phyloP scores from a whole-genome alignment of 2,329 filamentous ascomycete genomes.

The Aspergillus piperis region DNA sequence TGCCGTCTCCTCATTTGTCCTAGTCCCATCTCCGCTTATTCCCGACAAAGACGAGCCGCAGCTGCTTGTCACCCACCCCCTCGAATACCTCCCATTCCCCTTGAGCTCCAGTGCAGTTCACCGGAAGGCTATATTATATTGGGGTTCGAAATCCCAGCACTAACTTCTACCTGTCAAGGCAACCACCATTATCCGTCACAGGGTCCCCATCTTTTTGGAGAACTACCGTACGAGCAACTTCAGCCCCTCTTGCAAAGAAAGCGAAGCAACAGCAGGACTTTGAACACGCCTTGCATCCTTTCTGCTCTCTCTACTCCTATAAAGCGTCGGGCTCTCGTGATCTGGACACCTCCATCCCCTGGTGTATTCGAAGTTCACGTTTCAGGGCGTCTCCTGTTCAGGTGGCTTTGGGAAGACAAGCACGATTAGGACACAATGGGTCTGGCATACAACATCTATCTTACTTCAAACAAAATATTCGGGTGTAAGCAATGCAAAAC shows the following conservation, averaged over 20 bases:
- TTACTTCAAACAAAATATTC: conserved; percentile 83
- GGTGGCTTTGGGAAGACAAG: conserved; percentile 19
- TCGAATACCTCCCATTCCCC: not conserved
- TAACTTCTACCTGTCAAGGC: not conserved
- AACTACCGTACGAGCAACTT: not conserved
- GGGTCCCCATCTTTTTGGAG: not conserved
- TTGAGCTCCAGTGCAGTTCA: not conserved
- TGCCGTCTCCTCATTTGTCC: conserved; percentile 1
- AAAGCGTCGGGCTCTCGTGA: not conserved
- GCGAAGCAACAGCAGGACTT: not conserved
- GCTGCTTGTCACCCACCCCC: conserved; percentile 9
- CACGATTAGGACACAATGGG: conserved; percentile 62
- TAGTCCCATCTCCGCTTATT: conserved; percentile 8
- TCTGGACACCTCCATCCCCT: conserved; percentile 9
- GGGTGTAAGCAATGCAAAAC: conserved; percentile 95
- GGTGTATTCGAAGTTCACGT: conserved; percentile 20
- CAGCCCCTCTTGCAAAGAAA: not conserved
- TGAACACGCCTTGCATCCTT: not conserved
- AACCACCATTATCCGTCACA: not conserved
- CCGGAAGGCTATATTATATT: not conserved
- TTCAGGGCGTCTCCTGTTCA: conserved; percentile 19
- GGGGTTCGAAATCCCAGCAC: not conserved
- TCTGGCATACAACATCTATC: conserved; percentile 87
- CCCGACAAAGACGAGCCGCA: conserved; percentile 8
- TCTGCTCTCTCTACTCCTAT: not conserved